Evolutionary conservation across 768 basidiomycete genomes (phyloP), one percentile per base, ranked within the genome.

Genomic region (Gyrodon lividus): DNA sequence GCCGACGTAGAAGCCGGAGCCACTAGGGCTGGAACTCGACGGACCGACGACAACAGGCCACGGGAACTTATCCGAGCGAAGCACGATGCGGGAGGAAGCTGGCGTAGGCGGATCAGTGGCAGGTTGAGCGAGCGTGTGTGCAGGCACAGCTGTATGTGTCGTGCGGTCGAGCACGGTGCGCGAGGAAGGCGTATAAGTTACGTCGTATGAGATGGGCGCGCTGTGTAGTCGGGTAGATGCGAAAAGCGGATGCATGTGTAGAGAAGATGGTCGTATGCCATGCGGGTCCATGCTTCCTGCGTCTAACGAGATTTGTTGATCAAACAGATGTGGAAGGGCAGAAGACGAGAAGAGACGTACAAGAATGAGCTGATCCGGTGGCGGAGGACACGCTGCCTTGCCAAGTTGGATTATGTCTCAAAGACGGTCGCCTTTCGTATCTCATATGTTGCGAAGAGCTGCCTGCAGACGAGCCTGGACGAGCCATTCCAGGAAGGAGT

Each of bases 211-310:
- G 49, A 87, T 82, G 26, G 84, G 83, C 2, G 84, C 80, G 51
- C 72, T 76, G 52, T 81, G 79, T 16, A 78, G 69, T 37, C 77
- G 76, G 23, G 78, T 79, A 45, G 76, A 74, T 3, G 83, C 81
- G 43, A 86, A 74, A 0, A 86, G 67, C 5, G 84, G 84, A 59
- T 86, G 84, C 77, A 86, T 81, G 60, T 81, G 77, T 22, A 81
- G 61, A 35, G 75, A 48, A 59, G 74, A 59, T 57, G 69, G 61
- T 20, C 59, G 60, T 2, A 54, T 58, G 14, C 55, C 54, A 49
- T 62, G 54, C 20, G 17, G 53, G 28, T 69, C 70, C 46, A 56
- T 43, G 39, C 62, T 64, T 45, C 63, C 65, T 23, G 54, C 38
- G 35, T 51, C 64, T 65, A 38, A 10, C 5, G 30, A 22, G 20